phyloP scores from a whole-genome alignment of 495 filamentous ascomycete species.

The Neurospora sp. region DNA sequence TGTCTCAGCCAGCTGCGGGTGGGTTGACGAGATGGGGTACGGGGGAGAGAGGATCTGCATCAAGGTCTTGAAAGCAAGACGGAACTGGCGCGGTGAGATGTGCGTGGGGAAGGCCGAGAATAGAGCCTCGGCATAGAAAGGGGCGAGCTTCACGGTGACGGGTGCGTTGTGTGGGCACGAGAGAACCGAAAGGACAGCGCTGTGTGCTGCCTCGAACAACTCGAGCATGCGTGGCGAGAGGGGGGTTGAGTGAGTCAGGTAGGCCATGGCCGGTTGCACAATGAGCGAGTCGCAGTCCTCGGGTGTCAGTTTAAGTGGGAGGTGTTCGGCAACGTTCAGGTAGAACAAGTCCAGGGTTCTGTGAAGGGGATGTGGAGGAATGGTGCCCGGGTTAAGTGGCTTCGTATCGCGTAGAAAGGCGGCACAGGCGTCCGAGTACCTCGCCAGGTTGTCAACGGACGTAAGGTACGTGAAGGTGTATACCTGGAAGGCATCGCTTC shows the following conservation, averaged over 20 bases:
- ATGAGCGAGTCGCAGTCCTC: slow-evolving; percentile 61
- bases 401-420: slow-evolving; percentile 59
- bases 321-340: slow-evolving; percentile 80
- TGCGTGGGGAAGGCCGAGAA: slow-evolving; percentile 77
- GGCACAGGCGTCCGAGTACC: slow-evolving; percentile 58
- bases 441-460: slow-evolving; percentile 77
- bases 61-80: slow-evolving; percentile 84
- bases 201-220: slow-evolving; percentile 90
- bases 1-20: slow-evolving; percentile 67
- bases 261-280: slow-evolving; percentile 62
- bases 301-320: slow-evolving; percentile 59
- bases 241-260: slow-evolving; percentile 51
- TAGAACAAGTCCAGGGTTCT: slow-evolving; percentile 82
- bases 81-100: slow-evolving; percentile 82
- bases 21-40: slow-evolving; percentile 54
- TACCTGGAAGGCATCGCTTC: slow-evolving; percentile 62
- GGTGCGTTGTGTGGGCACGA: slow-evolving; percentile 67
- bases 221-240: slow-evolving; percentile 41
- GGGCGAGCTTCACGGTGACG: slow-evolving; percentile 62
- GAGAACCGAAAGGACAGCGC: slow-evolving; percentile 71
- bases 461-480: slow-evolving; percentile 79
- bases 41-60: slow-evolving; percentile 81
- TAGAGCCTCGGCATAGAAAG: slow-evolving; percentile 77
- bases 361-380: slow-evolving; percentile 67
- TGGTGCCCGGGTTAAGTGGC: slow-evolving; percentile 47